phyloP scores from a whole-genome alignment of 2,329 filamentous ascomycete genomes.

The Colletotrichum gigasporum region DNA sequence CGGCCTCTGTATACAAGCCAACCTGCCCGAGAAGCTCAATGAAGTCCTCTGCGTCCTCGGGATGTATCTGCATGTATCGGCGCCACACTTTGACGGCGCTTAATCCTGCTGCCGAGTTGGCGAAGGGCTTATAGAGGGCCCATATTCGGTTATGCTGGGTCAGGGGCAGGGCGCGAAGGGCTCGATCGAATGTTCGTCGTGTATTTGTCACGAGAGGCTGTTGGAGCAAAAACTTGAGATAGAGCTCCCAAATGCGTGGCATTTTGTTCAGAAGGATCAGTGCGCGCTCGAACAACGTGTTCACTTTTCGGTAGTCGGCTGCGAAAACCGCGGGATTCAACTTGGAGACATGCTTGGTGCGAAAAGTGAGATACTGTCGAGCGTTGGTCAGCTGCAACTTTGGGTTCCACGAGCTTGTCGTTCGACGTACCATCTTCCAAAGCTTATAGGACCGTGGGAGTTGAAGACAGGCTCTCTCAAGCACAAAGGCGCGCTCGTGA shows the following conservation, averaged over 20 bases:
- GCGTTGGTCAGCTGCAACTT: conserved; percentile 6
- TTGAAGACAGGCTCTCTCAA: conserved; percentile 90
- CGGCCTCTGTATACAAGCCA: conserved; percentile 88
- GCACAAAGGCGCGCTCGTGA: conserved; percentile 84
- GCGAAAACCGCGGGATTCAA: conserved; percentile 85
- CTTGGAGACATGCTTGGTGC: conserved; percentile 81
- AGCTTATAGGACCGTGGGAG: conserved; percentile 96
- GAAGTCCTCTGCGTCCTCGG: conserved; percentile 94
- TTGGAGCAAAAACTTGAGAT: conserved; percentile 86
- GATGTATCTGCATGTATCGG: conserved; percentile 96
- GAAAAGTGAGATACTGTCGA: conserved; percentile 81
- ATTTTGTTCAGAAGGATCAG: conserved; percentile 97
- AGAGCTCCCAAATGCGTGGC: conserved; percentile 98
- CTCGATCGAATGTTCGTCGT: conserved; percentile 89
- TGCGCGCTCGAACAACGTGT: conserved; percentile 91
- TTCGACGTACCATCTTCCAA: conserved; percentile 84
- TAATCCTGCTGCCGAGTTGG: conserved; percentile 86
- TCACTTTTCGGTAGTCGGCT: conserved; percentile 90
- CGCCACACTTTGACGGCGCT: conserved; percentile 95
- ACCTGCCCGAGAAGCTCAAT: conserved; percentile 88
- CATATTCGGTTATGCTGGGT: conserved; percentile 97
- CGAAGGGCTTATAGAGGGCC: conserved; percentile 90
- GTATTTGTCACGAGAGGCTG: conserved; percentile 93
- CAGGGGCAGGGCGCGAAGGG: conserved; percentile 88
- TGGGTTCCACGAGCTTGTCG: neutral